Conservation (phyloP, 2,329 filamentous ascomycete species). For the Xylariaceae sp. region DNA sequence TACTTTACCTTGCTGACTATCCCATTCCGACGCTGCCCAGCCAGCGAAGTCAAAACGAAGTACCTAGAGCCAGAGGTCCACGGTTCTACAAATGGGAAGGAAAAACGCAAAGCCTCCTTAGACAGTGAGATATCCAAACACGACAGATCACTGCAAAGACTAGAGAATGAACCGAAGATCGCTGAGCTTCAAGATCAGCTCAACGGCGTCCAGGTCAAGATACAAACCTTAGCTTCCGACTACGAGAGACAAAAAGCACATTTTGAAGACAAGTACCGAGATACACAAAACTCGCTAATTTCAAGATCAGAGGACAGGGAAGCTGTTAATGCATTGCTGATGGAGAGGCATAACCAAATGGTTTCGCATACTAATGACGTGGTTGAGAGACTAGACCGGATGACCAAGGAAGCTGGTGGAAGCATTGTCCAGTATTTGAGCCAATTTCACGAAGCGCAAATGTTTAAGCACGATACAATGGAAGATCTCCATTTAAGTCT, state of each 20-base stretch:
- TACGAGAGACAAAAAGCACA: conserved; percentile 1
- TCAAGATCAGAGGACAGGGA: background rate
- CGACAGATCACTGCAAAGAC: background rate
- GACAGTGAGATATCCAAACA: background rate
- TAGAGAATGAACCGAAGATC: background rate
- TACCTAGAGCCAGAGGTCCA: no score
- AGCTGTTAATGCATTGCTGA: background rate
- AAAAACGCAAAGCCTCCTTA: no score
- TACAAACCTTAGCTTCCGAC: background rate
- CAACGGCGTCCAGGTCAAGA: conserved; percentile 3
- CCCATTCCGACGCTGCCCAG: no score
- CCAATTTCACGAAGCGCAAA: background rate
- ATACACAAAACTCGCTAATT: background rate
- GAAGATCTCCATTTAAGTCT: no score
- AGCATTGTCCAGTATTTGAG: no score
- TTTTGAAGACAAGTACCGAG: background rate
- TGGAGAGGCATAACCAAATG: no score
- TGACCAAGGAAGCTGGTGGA: no score
- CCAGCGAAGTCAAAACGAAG: no score
- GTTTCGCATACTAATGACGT: no score
- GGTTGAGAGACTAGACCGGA: no score
- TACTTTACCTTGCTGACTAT: no score
- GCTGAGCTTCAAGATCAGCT: conserved; percentile 7
- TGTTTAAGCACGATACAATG: conserved; percentile 1
- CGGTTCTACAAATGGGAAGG: no score